Conservation (phyloP, 2,329 filamentous ascomycete species). For the Penicillium expansum region DNA sequence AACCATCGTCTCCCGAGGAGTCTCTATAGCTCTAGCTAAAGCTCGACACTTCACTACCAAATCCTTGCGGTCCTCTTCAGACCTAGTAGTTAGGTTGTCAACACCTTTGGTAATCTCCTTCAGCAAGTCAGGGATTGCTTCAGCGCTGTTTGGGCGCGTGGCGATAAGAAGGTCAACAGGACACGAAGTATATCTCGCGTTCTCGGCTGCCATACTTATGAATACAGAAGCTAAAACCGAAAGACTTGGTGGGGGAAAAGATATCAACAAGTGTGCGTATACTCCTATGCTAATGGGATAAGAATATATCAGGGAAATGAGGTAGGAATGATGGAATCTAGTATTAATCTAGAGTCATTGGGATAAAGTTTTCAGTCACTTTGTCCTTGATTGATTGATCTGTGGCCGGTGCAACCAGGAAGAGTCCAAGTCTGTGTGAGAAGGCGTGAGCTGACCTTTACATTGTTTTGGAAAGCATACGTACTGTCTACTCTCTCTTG, state of each 20-base stretch:
- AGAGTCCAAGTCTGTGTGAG: no score
- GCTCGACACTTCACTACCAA: not conserved
- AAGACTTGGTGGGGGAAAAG: constrained; percentile 2
- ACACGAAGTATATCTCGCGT: not conserved
- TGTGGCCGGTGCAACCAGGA: no score
- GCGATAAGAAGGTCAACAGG: not conserved
- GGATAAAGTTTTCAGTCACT: no score
- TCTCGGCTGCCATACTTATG: not conserved
- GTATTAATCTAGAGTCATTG: no score
- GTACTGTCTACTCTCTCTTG: no score
- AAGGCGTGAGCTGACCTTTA: no score
- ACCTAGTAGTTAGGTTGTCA: not conserved
- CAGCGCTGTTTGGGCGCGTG: not conserved
- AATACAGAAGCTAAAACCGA: constrained; percentile 35
- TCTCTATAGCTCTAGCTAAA: constrained; percentile 9
- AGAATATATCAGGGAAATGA: no score
- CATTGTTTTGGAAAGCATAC: no score
- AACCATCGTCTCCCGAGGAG: constrained; percentile 15
- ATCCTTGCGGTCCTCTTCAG: not conserved
- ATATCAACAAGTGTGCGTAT: not conserved
- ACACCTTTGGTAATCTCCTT: not conserved
- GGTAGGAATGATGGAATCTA: no score
- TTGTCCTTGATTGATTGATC: no score
- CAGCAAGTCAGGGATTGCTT: not conserved
- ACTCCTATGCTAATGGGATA: no score